phyloP scores from a whole-genome alignment of 305 asterid genomes.

The Fraxinus ornus region DNA sequence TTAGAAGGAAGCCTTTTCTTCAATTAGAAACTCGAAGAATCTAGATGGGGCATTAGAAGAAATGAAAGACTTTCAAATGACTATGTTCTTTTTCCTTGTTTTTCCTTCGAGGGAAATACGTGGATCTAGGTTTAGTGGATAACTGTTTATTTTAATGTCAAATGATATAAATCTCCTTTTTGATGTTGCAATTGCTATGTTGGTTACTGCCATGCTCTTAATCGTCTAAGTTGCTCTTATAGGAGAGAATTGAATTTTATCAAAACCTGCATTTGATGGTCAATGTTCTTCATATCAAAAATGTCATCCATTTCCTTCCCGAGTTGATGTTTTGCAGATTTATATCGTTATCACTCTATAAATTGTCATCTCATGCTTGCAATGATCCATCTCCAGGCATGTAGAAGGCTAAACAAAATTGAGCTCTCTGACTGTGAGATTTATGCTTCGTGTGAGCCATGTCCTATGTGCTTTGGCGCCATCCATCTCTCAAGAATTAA shows the following conservation, averaged over 20 bases:
- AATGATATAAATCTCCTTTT: neutral
- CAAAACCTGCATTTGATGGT: neutral
- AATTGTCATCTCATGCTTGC: neutral
- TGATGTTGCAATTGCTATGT: neutral
- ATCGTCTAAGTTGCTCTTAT: neutral
- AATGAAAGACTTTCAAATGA: neutral
- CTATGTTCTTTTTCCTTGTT: neutral
- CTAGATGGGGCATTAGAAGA: neutral
- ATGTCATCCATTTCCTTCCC: neutral
- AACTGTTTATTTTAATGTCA: neutral
- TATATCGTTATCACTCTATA: neutral
- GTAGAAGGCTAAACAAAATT: constrained; percentile 83
- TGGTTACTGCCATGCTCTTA: neutral
- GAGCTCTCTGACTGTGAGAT: constrained; percentile 97
- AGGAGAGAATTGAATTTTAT: neutral
- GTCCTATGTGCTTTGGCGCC: constrained; percentile 99
- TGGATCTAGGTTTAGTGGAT: neutral
- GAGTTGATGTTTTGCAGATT: neutral
- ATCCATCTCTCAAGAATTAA: constrained; percentile 91
- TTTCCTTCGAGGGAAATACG: neutral
- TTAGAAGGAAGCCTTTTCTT: neutral
- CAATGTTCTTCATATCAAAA: neutral
- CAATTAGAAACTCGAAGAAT: neutral
- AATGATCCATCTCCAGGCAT: constrained; percentile 57
- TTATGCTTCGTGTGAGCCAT: constrained; percentile 97